Evolutionary conservation across 106 monocot species (phyloP).

Genomic region (Amphibolis antarctica): DNA sequence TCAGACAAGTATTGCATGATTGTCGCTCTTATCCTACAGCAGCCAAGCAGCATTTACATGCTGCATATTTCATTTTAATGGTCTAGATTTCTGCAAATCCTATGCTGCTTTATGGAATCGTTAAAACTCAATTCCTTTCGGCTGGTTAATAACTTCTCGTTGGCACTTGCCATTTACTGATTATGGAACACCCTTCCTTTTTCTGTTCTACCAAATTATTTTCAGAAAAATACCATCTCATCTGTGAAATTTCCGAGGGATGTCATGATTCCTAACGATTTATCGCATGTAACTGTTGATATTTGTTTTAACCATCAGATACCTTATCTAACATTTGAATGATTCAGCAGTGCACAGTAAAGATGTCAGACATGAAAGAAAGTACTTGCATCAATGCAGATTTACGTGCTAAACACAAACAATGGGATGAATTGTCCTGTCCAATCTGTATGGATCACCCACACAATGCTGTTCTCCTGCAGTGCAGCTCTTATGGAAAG

Average conservation of each 20-base stretch:
- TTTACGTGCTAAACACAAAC: constrained; percentile 28
- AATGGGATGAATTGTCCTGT: constrained; percentile 80
- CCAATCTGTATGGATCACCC: constrained; percentile 95
- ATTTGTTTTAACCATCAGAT: too few species aligned
- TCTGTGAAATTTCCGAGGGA: too few species aligned
- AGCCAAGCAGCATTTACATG: background rate
- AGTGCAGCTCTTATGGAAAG: constrained; percentile 59
- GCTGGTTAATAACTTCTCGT: too few species aligned
- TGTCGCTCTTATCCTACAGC: background rate
- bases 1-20: background rate
- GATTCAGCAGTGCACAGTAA: constrained; percentile 2
- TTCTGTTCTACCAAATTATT: too few species aligned
- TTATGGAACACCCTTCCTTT: too few species aligned
- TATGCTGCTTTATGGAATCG: too few species aligned
- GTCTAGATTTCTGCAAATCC: too few species aligned
- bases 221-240: too few species aligned
- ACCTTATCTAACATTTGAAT: constrained; percentile 9
- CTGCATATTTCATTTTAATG: background rate
- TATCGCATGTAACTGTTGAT: too few species aligned
- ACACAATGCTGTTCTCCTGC: constrained; percentile 74
- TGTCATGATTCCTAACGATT: too few species aligned
- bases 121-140: too few species aligned
- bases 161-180: too few species aligned
- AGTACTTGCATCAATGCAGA: constrained; percentile 16
- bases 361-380: constrained; percentile 29